phyloP scores from a whole-genome alignment of 345 rosid species.

The Syzygium jambos region DNA sequence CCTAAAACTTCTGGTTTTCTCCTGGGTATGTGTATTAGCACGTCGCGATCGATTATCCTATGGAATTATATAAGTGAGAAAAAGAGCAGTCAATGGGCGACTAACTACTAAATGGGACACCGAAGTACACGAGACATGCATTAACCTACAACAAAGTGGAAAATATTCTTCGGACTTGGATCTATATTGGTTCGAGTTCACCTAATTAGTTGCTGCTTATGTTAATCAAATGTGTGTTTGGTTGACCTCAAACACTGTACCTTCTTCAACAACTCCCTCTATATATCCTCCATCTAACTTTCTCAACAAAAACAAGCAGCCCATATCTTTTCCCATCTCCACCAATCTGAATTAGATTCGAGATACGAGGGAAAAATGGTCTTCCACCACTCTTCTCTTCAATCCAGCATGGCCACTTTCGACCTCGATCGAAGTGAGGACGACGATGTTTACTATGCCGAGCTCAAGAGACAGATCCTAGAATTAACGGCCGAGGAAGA shows the following conservation, averaged over 20 bases:
- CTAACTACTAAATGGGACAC: neutral
- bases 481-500: slow-evolving; percentile 1
- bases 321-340: neutral
- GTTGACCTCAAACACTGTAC: slow-evolving; percentile 6
- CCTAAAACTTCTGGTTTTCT: neutral
- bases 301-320: neutral
- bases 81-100: neutral
- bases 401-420: neutral
- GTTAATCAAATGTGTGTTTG: neutral
- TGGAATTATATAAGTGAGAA: neutral
- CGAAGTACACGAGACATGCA: neutral
- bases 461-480: slow-evolving; percentile 3
- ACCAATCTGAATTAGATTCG: neutral
- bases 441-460: neutral
- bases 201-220: neutral
- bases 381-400: neutral
- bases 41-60: neutral
- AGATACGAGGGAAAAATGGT: neutral
- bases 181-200: neutral
- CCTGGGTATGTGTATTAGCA: neutral
- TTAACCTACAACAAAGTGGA: neutral
- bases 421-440: neutral
- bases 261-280: neutral
- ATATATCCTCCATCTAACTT: neutral
- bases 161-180: neutral